Evolutionary conservation across 176 grass and related monocot genomes (phyloP).

Genomic region (Bothriochloa decipiens): DNA sequence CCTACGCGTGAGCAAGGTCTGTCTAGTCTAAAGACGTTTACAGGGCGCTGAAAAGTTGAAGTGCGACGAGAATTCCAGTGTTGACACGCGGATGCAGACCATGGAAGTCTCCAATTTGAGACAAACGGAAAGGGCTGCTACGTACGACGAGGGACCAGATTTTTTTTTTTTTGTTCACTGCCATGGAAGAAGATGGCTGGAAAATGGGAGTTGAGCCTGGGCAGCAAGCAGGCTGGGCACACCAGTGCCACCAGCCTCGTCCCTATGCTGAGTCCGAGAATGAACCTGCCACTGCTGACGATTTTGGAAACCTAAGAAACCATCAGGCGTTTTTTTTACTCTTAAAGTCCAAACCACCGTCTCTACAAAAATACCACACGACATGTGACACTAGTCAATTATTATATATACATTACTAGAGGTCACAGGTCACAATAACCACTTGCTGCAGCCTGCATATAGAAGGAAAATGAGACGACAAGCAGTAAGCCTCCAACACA

Average conservation of each 20-base stretch:
- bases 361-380: neutral
- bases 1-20: neutral
- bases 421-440: neutral
- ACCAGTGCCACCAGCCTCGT: neutral
- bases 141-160: neutral
- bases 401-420: neutral
- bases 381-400: neutral
- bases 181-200: neutral
- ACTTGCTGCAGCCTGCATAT: neutral
- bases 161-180: neutral
- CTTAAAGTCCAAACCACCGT: neutral
- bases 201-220: too few relatives aligned
- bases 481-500: neutral
- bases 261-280: neutral
- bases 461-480: neutral
- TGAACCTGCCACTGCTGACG: neutral
- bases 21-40: neutral
- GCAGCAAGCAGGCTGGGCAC: too few relatives aligned
- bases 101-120: neutral
- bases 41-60: neutral
- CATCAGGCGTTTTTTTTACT: neutral
- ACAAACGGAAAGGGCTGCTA: neutral
- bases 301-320: neutral
- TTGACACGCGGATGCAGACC: neutral
- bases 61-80: neutral